Evolutionary conservation across 2,329 filamentous ascomycete genomes (phyloP), one percentile per base, ranked within the genome.

Genomic region (Pseudogymnoascus sp.): DNA sequence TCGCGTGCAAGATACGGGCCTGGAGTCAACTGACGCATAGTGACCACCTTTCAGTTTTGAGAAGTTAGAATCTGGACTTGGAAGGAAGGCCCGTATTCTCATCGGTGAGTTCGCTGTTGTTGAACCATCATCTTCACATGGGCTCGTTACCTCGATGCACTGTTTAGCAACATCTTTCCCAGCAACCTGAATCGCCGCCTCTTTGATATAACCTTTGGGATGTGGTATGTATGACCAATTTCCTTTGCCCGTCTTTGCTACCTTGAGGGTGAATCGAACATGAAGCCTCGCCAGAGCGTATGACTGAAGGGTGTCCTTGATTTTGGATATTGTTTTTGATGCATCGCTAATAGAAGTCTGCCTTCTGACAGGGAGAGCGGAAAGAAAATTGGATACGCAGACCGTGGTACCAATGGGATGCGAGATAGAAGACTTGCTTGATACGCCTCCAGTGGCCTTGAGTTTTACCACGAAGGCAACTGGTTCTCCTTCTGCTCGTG

Each of bases 331-430:
- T 0, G 77, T 80, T 70, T 84, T 88, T 2, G 78, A 69, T 2
- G 81, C 77, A n/a, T 84, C 79, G 69, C 86, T 88, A 34, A 84
- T 67, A 11, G 81, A 78, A 4, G 79, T 74, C 68, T 86, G 81
- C 67, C 81, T 82, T 36, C 89, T 82, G 6, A 91, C 87, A 0
- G 87, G 88, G 18, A 88, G 72, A 16, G 74, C 74, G 4, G 79
- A 76, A 70, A 91, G 86, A 36, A 92, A 78, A 23, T 82, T 78
- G 4, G 77, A 77, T 14, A 86, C 80, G 60, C 79, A 80, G 34
- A 92, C 81, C 1, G 85, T 88, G 0, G 89, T 92, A 23, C 90
- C 90, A n/a, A 86, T 76, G 0, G 86, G 83, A 60, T 84, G 81
- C 4, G 83, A 79, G 34, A 64, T 66, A 4, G 74, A 73, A 39